These are phyloP conservation scores for Candida yuanshanica DNA, from an alignment of 805 yeast species.

Conservation along the genomic window DNA sequence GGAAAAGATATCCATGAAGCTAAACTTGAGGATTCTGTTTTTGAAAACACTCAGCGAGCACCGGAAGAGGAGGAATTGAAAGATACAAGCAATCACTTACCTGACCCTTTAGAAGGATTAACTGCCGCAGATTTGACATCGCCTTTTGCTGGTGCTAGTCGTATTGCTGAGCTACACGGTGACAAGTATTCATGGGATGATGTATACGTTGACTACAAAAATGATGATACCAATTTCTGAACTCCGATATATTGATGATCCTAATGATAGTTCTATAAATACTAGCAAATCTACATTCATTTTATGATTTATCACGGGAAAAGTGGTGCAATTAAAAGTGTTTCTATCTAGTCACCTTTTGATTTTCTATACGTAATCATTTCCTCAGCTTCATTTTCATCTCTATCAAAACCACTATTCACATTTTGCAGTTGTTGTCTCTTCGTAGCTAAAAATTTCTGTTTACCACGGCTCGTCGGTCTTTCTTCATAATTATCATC, in stretches of 20 bases:
- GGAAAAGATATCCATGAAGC: slow-evolving; percentile 22
- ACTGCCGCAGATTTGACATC: slow-evolving; percentile 17
- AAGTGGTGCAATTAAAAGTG: too few species aligned
- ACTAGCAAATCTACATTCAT: too few species aligned
- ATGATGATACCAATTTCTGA: slow-evolving; percentile 23
- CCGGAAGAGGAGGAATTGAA: slow-evolving; percentile 5
- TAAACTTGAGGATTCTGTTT: slow-evolving; percentile 3
- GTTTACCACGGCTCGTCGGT: background rate
- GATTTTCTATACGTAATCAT: slow-evolving; percentile 16
- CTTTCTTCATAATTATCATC: slow-evolving; percentile 22
- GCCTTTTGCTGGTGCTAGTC: slow-evolving; percentile 21
- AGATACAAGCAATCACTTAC: slow-evolving; percentile 9
- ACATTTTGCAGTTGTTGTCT: background rate
- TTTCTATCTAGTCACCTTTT: background rate
- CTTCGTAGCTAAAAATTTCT: background rate
- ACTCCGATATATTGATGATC: background rate
- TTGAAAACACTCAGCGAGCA: slow-evolving; percentile 9
- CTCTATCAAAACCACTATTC: background rate
- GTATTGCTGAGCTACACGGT: slow-evolving; percentile 12
- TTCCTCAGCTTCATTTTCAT: slow-evolving; percentile 14
- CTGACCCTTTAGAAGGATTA: slow-evolving; percentile 23
- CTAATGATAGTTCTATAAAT: background rate
- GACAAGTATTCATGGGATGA: slow-evolving; percentile 26
- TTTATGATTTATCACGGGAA: too few species aligned
- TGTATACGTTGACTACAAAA: slow-evolving; percentile 22